Conservation (phyloP, 106 monocot species). For the Triglochin maritima region DNA sequence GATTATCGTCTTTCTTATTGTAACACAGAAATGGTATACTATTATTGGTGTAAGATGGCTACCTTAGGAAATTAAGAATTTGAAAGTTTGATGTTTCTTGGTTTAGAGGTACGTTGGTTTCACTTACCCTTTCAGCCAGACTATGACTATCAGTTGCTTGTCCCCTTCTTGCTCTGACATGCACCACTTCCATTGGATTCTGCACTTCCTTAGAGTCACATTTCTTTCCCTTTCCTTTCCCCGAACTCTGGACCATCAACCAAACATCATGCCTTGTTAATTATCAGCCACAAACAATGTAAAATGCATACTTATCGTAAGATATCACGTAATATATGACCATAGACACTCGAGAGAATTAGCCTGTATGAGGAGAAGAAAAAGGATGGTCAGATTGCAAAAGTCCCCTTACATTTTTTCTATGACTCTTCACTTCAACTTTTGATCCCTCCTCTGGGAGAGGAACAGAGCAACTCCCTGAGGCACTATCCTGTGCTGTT, state of each 20-base stretch:
- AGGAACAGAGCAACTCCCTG: background rate
- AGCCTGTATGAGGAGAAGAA: background rate
- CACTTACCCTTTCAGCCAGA: conserved; percentile 24
- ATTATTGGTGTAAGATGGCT: no score
- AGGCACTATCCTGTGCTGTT: background rate
- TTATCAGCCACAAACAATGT: no score
- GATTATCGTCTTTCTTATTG: no score
- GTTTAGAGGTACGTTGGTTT: no score
- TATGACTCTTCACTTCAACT: background rate
- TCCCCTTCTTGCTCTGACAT: conserved; percentile 28
- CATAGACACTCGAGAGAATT: background rate
- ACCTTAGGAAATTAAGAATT: no score
- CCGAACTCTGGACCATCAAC: background rate
- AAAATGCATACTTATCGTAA: no score
- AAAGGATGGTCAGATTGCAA: background rate
- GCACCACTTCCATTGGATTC: conserved; percentile 17
- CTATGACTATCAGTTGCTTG: conserved; percentile 5
- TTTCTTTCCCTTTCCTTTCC: conserved; percentile 6
- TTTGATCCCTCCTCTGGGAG: background rate
- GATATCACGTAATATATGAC: no score
- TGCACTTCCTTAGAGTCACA: conserved; percentile 8
- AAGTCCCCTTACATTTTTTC: background rate
- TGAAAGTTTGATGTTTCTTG: no score
- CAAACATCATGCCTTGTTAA: background rate
- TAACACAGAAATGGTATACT: no score